Evolutionary conservation across 2,329 filamentous ascomycete species (phyloP).

Genomic region (Fusarium cyanostomum): DNA sequence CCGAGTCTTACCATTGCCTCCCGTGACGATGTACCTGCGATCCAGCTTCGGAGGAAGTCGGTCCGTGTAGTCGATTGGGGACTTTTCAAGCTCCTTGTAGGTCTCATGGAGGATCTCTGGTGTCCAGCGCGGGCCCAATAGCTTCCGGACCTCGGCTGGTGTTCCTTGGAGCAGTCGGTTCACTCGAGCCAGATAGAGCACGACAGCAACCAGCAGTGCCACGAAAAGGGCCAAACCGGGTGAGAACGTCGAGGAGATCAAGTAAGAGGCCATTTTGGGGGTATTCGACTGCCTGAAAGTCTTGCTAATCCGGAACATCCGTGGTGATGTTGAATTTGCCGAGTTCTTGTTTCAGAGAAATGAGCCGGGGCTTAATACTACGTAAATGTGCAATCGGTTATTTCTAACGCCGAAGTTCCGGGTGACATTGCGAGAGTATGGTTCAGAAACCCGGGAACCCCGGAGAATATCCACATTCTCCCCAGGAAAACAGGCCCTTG

Average conservation of each 20-base stretch:
- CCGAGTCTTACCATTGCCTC: neutral
- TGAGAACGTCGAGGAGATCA: neutral
- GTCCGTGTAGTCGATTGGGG: neutral
- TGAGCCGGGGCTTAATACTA: no score
- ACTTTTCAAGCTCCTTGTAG: neutral
- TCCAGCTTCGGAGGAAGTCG: neutral
- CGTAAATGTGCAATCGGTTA: no score
- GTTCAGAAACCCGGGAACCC: no score
- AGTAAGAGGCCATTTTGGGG: neutral
- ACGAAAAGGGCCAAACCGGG: no score
- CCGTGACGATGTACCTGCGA: slow-evolving; percentile 10
- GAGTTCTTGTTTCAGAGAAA: neutral
- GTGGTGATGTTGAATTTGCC: neutral
- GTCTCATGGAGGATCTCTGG: neutral
- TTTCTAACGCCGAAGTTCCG: no score
- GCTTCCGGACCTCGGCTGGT: neutral
- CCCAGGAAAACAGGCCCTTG: neutral
- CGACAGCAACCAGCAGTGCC: neutral
- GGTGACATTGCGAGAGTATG: no score
- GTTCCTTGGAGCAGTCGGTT: neutral
- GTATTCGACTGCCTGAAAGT: neutral
- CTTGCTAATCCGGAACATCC: neutral
- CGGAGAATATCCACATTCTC: no score
- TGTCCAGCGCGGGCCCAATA: neutral
- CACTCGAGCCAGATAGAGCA: neutral